Evolutionary conservation across 2,329 filamentous ascomycete species (phyloP).

Genomic region (Meredithiella fracta): DNA sequence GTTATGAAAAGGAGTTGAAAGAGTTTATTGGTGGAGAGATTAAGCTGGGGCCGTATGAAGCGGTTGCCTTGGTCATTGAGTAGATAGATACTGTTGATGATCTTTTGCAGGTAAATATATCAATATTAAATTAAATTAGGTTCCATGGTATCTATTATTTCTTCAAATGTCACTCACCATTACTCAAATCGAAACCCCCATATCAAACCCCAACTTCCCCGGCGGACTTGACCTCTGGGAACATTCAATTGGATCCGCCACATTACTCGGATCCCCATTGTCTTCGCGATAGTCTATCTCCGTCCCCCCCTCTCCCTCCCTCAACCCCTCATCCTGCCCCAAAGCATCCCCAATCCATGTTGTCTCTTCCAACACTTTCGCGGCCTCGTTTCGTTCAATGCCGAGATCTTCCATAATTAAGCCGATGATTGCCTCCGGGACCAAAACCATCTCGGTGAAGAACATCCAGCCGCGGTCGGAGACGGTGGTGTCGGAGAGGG

Average conservation of each 20-base stretch:
- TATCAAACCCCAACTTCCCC: background rate
- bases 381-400: constrained; percentile 27
- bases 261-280: background rate
- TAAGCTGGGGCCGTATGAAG: constrained; percentile 24
- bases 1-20: constrained; percentile 19
- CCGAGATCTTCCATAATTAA: constrained; percentile 42
- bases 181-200: background rate
- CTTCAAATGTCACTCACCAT: constrained; percentile 1
- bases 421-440: constrained; percentile 48
- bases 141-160: background rate
- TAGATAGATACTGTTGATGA: background rate
- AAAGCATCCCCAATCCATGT: constrained; percentile 49
- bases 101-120: background rate
- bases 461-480: constrained; percentile 48
- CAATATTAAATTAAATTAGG: background rate
- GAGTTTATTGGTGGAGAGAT: constrained; percentile 19
- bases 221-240: background rate
- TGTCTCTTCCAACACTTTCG: constrained; percentile 47
- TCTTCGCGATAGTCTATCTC: constrained; percentile 1
- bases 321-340: constrained; percentile 35
- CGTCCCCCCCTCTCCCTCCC: constrained; percentile 2
- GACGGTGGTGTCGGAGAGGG: constrained; percentile 48
- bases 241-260: background rate
- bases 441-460: constrained; percentile 59
- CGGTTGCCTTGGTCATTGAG: constrained; percentile 21